Base-by-base conservation (phyloP, 495 filamentous ascomycete genomes). In the Letharia columbiana region DNA sequence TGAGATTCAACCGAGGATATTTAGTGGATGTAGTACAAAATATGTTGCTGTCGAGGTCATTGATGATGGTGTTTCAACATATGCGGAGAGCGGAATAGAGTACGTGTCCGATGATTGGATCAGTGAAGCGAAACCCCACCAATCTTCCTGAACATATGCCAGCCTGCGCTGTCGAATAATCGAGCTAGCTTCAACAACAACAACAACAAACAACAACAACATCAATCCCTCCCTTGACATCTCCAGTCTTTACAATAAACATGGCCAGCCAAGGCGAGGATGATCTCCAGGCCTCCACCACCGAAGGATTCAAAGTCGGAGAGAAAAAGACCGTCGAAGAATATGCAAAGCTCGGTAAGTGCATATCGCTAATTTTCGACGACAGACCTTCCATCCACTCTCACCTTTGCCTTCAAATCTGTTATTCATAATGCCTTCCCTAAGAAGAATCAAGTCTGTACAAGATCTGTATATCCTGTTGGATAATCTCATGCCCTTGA, bases 261-360 rank as follows among this genome's bases (percentile, higher is more conserved):
- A 73, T 73, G 71, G 69, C 71, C 3, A 71, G 65, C 39, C 61
- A 66, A 44, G 63, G 39, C 41, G 88, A 96, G 1, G 91, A 96
- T 60, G 94, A 98, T 70, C 86, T 96, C 67, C 75, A 86, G 70
- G 90, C 93, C 73, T 86, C 91, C 79, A 83, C 84, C 75, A 96
- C 91, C 66, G 87, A 92, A 80, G 93, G 94, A 71, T 98, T 95
- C 87, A 96, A 94, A 83, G 87, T 97, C 69, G 91, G 91, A 69
- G 91, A 96, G 84, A 96, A 96, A 86, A 96, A 97, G 84, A 92
- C 90, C 67, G 82, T 98, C 69, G 87, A 91, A 64, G 91, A 96
- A 77, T 96, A 96, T 77, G 79, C 89, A 67, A 78, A 96, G 72
- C 87, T 98, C 76, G 94, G 94, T 97, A 80, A 74, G 90, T 83